Evolutionary conservation across 2,329 filamentous ascomycete genomes (phyloP), one percentile per base, ranked within the genome.

Genomic region (Thielaviopsis populi): DNA sequence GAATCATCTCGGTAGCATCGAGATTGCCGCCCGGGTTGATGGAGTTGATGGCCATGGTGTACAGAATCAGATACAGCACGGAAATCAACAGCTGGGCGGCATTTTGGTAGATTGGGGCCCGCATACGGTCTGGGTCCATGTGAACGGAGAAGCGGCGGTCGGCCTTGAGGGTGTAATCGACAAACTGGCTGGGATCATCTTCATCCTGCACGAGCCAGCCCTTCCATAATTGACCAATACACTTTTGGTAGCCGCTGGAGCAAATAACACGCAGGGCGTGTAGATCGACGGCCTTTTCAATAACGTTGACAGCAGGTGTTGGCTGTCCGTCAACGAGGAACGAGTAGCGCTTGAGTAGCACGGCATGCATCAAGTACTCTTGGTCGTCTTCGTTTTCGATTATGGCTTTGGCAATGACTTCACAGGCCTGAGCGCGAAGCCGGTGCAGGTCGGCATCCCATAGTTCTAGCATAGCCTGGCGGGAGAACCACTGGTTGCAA

Each of bases 121-220:
- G 83, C 88, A 99, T 95, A 42, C 94, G 87, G 72, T 97, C 91
- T 0, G 94, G 94, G 70, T 97, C 88, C 69, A 97, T 84, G 72
- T 99, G 94, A 1, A 81, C 77, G 76, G 86, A 83, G 74, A 94
- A 95, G 54, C 79, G 81, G 1, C 84, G 85, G 72, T 91, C 88
- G 66, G 86, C 89, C 72, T 90, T 90, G 66, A 89, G 80, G 69
- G 86, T 83, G 77, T 95, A 99, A 71, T 91, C 86, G 63, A 96
- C 81, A 72, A 99, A 99, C 62, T 84, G 85, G n/a, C 86, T 84
- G 0, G 92, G 88, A 69, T 97, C 91, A 60, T 91, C 81, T 69
- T 96, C 91, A 68, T 96, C 90, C 73, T 99, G 94, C n/a, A 96
- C 85, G 8, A 97, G 79, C 94, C 94, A 99, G 24, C 94, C 94